phyloP scores from a whole-genome alignment of 202 grass and related monocot genomes.

The Setaria viridis region DNA sequence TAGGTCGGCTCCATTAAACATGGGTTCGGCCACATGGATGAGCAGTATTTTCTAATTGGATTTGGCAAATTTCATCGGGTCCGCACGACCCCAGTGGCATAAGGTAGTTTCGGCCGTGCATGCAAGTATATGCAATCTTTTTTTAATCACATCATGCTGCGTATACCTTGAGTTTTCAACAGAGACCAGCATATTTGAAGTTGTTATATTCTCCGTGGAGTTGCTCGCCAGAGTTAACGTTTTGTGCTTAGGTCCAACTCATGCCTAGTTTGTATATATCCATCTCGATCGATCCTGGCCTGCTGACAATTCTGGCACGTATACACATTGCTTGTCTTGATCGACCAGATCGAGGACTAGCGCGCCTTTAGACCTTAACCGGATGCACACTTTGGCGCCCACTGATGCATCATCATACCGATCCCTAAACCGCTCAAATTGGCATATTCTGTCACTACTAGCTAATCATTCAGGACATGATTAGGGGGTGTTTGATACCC shows the following conservation, averaged over 20 bases:
- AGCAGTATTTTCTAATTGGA: too few species aligned
- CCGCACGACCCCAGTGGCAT: too few species aligned
- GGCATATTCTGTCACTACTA: neutral
- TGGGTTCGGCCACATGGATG: too few species aligned
- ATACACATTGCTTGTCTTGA: neutral
- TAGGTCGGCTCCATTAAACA: too few species aligned
- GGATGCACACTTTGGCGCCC: neutral
- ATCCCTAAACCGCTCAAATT: slow-evolving; percentile 11
- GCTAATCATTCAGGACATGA: neutral
- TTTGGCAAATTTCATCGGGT: too few species aligned
- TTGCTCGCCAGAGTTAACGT: neutral
- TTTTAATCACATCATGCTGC: too few species aligned
- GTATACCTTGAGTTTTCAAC: too few species aligned
- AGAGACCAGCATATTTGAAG: slow-evolving; percentile 33
- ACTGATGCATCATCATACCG: neutral
- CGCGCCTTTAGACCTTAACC: neutral
- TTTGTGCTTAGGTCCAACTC: slow-evolving; percentile 9
- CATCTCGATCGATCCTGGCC: neutral
- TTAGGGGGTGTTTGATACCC: too few species aligned
- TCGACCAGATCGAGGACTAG: neutral
- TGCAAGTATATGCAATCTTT: too few species aligned
- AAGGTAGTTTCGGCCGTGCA: too few species aligned
- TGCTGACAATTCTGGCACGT: neutral
- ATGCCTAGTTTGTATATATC: neutral
- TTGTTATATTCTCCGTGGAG: neutral